Conservation (phyloP, 257 asterid genomes). For the Lantana camara region DNA sequence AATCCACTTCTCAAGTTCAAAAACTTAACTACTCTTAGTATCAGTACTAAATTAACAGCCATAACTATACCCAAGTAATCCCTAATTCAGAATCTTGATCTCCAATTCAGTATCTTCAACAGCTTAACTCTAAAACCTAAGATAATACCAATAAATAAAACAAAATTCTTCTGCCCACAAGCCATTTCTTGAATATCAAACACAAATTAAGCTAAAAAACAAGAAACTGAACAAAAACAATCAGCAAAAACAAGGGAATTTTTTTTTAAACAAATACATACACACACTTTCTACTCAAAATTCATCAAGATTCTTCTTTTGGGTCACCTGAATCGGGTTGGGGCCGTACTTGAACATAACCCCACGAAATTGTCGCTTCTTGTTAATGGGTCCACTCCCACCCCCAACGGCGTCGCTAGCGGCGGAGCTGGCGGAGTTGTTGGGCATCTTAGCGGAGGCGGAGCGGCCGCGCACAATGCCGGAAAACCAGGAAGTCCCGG, state of each 20-base stretch:
- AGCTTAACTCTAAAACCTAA: neutral
- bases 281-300: neutral
- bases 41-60: slow-evolving; percentile 16
- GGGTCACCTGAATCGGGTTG: slow-evolving; percentile 69
- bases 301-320: neutral
- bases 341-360: slow-evolving; percentile 88
- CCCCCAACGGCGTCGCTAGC: slow-evolving; percentile 39
- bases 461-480: slow-evolving; percentile 86
- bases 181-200: slow-evolving; percentile 5
- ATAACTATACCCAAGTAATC: neutral
- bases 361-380: slow-evolving; percentile 79
- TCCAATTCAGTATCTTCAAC: slow-evolving; percentile 16
- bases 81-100: slow-evolving; percentile 28
- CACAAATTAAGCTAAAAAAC: slow-evolving; percentile 23
- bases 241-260: neutral
- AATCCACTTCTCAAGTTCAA: slow-evolving; percentile 16
- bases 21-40: slow-evolving; percentile 2
- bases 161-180: neutral
- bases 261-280: neutral
- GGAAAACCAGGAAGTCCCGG: slow-evolving; percentile 76
- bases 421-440: slow-evolving; percentile 35
- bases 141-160: neutral
- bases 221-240: neutral
- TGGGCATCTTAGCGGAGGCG: slow-evolving; percentile 50
- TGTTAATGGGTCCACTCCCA: slow-evolving; percentile 58